These are phyloP conservation scores for Boletus patriciae DNA, from an alignment of 768 basidiomycete genomes.

Conservation along the genomic window DNA sequence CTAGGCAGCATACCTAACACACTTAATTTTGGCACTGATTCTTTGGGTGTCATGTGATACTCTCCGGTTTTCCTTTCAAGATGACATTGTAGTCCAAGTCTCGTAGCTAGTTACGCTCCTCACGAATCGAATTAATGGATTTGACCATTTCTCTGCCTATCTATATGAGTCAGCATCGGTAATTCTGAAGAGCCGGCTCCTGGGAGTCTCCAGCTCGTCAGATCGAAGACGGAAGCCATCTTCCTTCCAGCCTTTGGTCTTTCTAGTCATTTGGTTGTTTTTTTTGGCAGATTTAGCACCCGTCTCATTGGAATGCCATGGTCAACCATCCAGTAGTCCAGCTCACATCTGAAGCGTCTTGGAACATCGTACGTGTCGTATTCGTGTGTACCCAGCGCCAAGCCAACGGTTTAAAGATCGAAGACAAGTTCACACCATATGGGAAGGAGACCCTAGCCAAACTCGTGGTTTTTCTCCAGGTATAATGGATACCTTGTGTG, in stretches of 20 bases:
- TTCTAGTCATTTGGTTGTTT: background rate
- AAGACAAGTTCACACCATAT: constrained; percentile 89
- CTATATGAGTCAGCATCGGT: background rate
- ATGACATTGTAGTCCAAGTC: constrained; percentile 7
- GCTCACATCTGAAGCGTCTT: constrained; percentile 80
- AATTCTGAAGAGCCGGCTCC: constrained; percentile 11
- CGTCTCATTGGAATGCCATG: constrained; percentile 40
- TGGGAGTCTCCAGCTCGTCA: background rate
- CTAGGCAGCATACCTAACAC: constrained; percentile 27
- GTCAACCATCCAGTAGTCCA: constrained; percentile 68
- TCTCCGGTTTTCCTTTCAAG: background rate
- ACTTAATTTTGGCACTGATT: constrained; percentile 26
- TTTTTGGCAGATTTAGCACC: background rate
- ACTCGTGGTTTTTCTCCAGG: constrained; percentile 83
- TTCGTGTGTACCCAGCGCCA: background rate
- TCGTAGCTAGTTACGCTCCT: constrained; percentile 3
- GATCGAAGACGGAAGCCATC: too few relatives aligned
- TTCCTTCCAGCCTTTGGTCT: background rate
- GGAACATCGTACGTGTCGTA: constrained; percentile 68
- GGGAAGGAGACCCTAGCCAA: constrained; percentile 86
- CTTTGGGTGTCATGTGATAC: constrained; percentile 3
- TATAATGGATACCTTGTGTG: constrained; percentile 25
- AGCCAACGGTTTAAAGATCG: constrained; percentile 50
- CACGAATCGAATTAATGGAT: constrained; percentile 11
- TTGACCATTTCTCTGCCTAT: background rate